Evolutionary conservation across 176 grass and related monocot genomes (phyloP).

Genomic region (Poa pratensis): DNA sequence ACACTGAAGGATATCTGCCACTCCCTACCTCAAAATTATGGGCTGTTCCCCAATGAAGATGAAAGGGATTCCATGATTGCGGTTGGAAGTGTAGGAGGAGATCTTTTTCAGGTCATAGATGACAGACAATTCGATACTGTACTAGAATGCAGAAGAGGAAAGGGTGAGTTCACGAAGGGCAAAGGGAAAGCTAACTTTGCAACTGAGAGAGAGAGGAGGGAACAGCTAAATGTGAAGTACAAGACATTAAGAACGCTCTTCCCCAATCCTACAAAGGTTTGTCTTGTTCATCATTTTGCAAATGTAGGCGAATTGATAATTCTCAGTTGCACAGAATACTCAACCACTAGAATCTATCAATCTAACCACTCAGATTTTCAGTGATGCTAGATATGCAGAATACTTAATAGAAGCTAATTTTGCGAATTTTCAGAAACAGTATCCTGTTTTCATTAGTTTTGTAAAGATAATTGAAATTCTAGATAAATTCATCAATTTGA

Average conservation of each 20-base stretch:
- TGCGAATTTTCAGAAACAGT: not conserved
- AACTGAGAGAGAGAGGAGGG: constrained; percentile 87
- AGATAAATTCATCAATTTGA: constrained; percentile 28
- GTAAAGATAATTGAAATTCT: constrained; percentile 14
- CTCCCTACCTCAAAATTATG: constrained; percentile 72
- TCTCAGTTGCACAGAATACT: not conserved
- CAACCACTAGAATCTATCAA: not conserved
- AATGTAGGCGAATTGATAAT: constrained; percentile 24
- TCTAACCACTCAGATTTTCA: not conserved
- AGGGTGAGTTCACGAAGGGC: constrained; percentile 50
- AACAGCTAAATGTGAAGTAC: constrained; percentile 93
- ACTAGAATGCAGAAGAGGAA: constrained; percentile 55
- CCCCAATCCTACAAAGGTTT: constrained; percentile 89
- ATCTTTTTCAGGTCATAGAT: constrained; percentile 77
- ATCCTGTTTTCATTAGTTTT: not conserved
- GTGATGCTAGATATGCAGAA: not conserved
- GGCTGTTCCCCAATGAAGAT: constrained; percentile 61
- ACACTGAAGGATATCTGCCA: constrained; percentile 63
- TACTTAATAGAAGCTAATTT: not conserved
- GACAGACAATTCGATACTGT: constrained; percentile 52
- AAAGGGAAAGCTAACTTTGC: constrained; percentile 81
- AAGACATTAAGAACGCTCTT: constrained; percentile 65
- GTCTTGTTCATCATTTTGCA: constrained; percentile 36
- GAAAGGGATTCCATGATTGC: constrained; percentile 65
- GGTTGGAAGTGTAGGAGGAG: constrained; percentile 43